These are phyloP conservation scores for Nadsonia commutata DNA, from an alignment of 1,139 yeast genomes.

Conservation along the genomic window DNA sequence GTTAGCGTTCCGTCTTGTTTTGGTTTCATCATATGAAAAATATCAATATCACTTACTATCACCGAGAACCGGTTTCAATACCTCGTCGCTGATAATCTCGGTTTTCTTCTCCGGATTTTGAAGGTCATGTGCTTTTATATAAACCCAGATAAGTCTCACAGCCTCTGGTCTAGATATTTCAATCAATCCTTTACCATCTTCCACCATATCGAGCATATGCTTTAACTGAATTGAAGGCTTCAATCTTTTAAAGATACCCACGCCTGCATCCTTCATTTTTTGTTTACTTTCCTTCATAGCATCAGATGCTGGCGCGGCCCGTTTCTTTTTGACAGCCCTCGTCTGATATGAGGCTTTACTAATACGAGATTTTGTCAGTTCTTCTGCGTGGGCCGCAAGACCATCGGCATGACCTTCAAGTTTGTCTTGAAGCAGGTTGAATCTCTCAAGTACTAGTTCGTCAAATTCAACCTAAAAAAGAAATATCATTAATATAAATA, in stretches of 20 bases:
- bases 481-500: background rate
- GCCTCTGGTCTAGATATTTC: constrained; percentile 44
- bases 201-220: constrained; percentile 32
- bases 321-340: background rate
- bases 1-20: background rate
- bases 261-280: background rate
- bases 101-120: constrained; percentile 53
- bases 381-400: background rate
- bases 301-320: background rate
- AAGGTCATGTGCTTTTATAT: constrained; percentile 42
- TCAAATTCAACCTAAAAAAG: background rate
- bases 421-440: background rate
- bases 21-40: background rate
- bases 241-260: background rate
- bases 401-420: background rate
- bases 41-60: constrained; percentile 3
- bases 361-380: background rate
- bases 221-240: constrained; percentile 1
- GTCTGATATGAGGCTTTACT: background rate
- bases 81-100: constrained; percentile 47
- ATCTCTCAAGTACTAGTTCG: background rate
- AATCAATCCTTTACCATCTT: constrained; percentile 25
- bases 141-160: constrained; percentile 53
- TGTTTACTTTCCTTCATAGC: background rate
- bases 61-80: constrained; percentile 37